Evolutionary conservation across 192 early-diverging fungal genomes (phyloP), one percentile per base, ranked within the genome.

Genomic region (Rhizophagus clarus): DNA sequence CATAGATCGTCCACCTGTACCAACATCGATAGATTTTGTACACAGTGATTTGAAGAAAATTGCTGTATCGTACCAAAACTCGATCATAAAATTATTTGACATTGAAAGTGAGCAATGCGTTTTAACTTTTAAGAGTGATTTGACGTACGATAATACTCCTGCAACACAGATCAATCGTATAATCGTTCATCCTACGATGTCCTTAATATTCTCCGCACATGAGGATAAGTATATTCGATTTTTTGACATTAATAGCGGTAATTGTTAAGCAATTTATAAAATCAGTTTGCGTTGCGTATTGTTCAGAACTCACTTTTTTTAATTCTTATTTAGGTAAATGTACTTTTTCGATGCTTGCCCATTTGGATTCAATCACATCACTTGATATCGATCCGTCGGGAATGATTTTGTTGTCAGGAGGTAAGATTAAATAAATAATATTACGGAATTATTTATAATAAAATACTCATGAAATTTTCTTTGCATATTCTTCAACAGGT

Each of bases 111-210:
- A 92, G 24, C 83, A 88, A 80, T 82, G 82, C 22, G 81, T 91
- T 28, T 31, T 91, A 63, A 83, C 81, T 0, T 89, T 92, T 24
- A 83, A 88, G 77, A 88, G 90, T 77, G 79, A 88, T 60, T 88
- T 88, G 40, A 89, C 85, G 17, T 94, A 86, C 87, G 93, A 95
- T 81, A 85, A 86, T 70, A 90, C 91, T 4, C 31, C 82, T 4
- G 75, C 66, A 2, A 92, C 93, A n/a, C 95, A 95, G 83, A 94
- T 95, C 81, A 96, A 96, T 85, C 85, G 85, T 71, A 81, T 95
- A 29, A 81, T 93, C 20, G 77, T 83, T 14, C 95, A 96, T 83
- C 93, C 95, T 22, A 93, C 90, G 1, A 72, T 93, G 70, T 90
- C 94, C 9, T 63, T 95, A 17, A 79, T 94, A 14, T 87, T 95